These are phyloP conservation scores for Xerocomus potaroensis DNA, from an alignment of 768 basidiomycete genomes.

Conservation along the genomic window DNA sequence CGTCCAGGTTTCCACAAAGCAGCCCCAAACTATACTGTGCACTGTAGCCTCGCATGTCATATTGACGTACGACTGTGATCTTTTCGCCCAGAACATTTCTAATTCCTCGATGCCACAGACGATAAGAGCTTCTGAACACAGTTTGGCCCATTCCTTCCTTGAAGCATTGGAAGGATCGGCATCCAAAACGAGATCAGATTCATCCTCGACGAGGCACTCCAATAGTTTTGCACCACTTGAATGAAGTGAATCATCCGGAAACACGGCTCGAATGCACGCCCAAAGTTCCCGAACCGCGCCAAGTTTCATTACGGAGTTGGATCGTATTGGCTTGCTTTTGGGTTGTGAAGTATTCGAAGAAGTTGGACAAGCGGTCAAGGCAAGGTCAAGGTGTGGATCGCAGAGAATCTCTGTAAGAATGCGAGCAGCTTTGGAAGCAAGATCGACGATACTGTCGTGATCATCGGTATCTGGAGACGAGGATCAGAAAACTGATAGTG, in stretches of 20 bases:
- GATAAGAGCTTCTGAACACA: constrained; percentile 54
- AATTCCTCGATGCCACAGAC: constrained; percentile 46
- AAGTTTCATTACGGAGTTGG: constrained; percentile 53
- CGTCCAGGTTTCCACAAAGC: constrained; percentile 54
- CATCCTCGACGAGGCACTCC: constrained; percentile 44
- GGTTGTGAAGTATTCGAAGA: constrained; percentile 10
- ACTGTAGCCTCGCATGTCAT: constrained; percentile 38
- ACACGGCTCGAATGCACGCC: constrained; percentile 39
- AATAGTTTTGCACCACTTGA: constrained; percentile 46
- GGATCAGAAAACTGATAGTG: constrained; percentile 2
- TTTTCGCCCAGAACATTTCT: constrained; percentile 47
- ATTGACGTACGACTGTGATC: constrained; percentile 17
- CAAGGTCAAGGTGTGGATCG: constrained; percentile 44
- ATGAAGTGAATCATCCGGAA: constrained; percentile 41
- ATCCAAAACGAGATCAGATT: constrained; percentile 41
- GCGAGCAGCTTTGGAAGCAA: constrained; percentile 38
- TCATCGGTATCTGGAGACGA: constrained; percentile 40
- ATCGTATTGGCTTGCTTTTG: constrained; percentile 13
- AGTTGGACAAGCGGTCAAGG: constrained; percentile 22
- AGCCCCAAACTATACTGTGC: constrained; percentile 53
- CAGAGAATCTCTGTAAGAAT: constrained; percentile 48
- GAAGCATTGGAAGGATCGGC: constrained; percentile 42
- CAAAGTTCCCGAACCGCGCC: constrained; percentile 56
- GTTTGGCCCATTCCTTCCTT: constrained; percentile 51
- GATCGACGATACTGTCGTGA: constrained; percentile 34